Conservation (phyloP, 2,329 filamentous ascomycete species). For the Alternaria infectoria region DNA sequence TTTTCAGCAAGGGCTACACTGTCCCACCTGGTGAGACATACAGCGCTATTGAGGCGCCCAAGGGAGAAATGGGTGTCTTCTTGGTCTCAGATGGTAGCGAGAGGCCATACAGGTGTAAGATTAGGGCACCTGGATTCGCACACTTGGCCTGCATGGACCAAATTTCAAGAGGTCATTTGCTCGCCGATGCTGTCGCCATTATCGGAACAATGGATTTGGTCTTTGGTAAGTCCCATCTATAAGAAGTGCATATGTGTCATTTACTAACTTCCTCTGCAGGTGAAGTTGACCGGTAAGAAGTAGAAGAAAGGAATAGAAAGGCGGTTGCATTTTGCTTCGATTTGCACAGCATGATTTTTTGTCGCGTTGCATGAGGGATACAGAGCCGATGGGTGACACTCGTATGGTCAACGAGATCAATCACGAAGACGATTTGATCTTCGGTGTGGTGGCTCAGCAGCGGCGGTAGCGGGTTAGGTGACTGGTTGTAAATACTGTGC, state of each 20-base stretch:
- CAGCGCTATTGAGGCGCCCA: conserved; percentile 97
- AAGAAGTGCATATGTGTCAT: neutral
- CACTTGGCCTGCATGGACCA: conserved; percentile 96
- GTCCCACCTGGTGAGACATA: conserved; percentile 98
- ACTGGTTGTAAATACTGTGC: conserved; percentile 38
- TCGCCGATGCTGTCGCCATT: conserved; percentile 95
- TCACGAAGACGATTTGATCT: neutral
- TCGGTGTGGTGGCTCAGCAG: neutral
- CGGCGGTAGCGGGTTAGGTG: neutral
- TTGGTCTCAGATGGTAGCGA: conserved; percentile 95
- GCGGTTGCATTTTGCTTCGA: neutral
- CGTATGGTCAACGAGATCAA: neutral
- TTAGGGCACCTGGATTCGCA: conserved; percentile 94
- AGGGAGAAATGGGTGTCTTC: conserved; percentile 99
- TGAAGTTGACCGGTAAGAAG: neutral
- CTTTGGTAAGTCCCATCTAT: conserved; percentile 42
- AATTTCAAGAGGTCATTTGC: conserved; percentile 85
- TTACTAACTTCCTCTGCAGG: too few relatives aligned
- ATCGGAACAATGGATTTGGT: conserved; percentile 65
- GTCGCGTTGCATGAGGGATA: neutral
- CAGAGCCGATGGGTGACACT: neutral
- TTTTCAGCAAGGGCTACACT: conserved; percentile 98
- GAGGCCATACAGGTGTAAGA: conserved; percentile 96
- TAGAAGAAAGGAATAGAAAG: neutral
- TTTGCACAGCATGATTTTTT: neutral